A percentile compares a stretch with the other conserved stretches of the same genome.
These are phyloP conservation scores for Cystobasidiaceae sp. DNA, from an alignment of 1,284 basidiomycete genomes.

Conservation along the genomic window DNA sequence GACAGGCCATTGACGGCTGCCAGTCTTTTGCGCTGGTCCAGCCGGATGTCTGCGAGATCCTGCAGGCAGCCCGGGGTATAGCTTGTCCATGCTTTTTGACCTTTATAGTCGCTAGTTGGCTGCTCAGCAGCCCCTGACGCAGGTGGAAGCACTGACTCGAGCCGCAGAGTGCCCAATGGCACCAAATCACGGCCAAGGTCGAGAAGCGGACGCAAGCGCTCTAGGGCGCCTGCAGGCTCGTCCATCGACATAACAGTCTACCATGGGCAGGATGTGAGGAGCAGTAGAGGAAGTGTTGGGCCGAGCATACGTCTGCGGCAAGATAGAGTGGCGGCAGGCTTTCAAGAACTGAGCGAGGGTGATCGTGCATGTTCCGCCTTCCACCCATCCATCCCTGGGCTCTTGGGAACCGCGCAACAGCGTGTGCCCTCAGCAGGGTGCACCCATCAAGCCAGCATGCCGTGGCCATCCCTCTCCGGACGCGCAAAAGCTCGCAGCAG, in stretches of 20 bases:
- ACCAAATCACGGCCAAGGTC: not conserved
- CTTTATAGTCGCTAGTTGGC: not conserved
- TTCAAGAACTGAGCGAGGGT: no score
- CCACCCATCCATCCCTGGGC: no score
- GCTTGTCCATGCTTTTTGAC: not conserved
- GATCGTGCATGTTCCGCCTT: no score
- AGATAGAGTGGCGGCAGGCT: no score
- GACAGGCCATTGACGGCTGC: not conserved
- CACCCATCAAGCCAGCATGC: not conserved
- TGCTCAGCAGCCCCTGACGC: no score
- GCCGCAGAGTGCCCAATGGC: not conserved
- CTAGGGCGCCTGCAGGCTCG: no score
- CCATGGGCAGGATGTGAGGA: no score
- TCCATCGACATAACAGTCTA: no score
- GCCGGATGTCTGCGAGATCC: not conserved
- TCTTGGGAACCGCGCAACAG: no score
- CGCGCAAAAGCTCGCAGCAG: not conserved
- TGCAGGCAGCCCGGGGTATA: not conserved
- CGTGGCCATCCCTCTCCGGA: conserved; percentile 15
- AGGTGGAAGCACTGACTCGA: not conserved
- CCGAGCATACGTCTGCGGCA: not conserved
- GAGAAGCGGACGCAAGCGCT: no score
- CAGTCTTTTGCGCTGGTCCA: not conserved
- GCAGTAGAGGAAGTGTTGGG: not conserved
- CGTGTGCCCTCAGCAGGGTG: no score